These are phyloP conservation scores for Neurospora tetrasperma DNA, from an alignment of 495 filamentous ascomycete species.

Conservation along the genomic window DNA sequence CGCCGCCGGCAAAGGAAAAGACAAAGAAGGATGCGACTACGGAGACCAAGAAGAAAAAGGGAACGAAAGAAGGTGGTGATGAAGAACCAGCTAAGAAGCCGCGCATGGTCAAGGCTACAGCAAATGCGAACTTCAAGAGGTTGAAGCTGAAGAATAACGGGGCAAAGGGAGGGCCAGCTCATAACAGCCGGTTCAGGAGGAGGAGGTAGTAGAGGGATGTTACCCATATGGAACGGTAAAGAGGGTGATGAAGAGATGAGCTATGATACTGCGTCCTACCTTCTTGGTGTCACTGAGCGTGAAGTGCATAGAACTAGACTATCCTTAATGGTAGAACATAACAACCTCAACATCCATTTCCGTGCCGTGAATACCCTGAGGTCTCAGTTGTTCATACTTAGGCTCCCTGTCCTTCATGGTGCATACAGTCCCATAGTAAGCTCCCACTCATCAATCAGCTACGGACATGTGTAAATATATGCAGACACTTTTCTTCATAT, in stretches of 20 bases:
- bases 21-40: conserved; percentile 11
- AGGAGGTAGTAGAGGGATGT: conserved; percentile 17
- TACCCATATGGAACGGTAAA: background rate
- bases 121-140: conserved; percentile 73
- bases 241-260: background rate
- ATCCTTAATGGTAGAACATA: background rate
- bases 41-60: conserved; percentile 22
- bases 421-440: too few species aligned
- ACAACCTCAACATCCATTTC: background rate
- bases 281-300: background rate
- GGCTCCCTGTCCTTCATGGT: too few species aligned
- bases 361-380: too few species aligned
- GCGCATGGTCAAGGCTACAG: conserved; percentile 61
- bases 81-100: conserved; percentile 35
- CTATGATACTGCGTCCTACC: background rate
- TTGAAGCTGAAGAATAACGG: conserved; percentile 64
- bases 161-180: conserved; percentile 39
- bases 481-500: background rate
- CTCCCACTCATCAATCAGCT: too few species aligned
- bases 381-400: too few species aligned
- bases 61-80: conserved; percentile 31
- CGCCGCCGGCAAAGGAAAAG: conserved; percentile 10
- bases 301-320: background rate
- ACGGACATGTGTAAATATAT: too few species aligned
- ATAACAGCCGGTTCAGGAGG: conserved; percentile 40